Conservation (phyloP, 345 rosid species). For the Populus euphratica region DNA sequence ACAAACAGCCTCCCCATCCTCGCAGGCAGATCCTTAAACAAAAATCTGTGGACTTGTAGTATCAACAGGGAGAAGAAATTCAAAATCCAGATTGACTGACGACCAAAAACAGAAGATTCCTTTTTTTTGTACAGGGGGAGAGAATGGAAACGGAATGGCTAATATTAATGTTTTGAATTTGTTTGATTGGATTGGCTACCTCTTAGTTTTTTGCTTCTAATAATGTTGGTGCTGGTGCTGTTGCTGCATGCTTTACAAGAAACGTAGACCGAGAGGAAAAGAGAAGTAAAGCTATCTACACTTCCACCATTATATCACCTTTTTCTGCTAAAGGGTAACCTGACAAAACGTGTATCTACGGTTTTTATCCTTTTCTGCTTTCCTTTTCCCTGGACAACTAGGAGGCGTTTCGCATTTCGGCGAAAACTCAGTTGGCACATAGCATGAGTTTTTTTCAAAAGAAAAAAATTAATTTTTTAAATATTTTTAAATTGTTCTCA, state of each 20-base stretch:
- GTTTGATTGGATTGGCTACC: background rate
- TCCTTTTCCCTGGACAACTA: too few relatives aligned
- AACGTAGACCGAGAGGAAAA: slow-evolving; percentile 14
- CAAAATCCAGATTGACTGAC: background rate
- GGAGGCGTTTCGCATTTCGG: too few relatives aligned
- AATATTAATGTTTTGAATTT: background rate
- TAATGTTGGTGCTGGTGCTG: background rate
- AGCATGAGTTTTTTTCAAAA: too few relatives aligned
- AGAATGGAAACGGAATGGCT: background rate
- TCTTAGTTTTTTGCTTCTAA: background rate
- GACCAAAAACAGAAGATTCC: background rate
- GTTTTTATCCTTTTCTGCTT: background rate
- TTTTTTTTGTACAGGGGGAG: background rate
- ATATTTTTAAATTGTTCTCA: too few relatives aligned
- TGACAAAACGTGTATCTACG: slow-evolving; percentile 31
- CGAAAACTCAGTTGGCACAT: too few relatives aligned
- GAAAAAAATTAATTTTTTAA: too few relatives aligned
- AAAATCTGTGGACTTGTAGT: background rate
- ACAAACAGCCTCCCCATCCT: slow-evolving; percentile 89
- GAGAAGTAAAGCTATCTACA: slow-evolving; percentile 3
- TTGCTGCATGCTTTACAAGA: slow-evolving; percentile 12
- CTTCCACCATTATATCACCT: slow-evolving; percentile 11
- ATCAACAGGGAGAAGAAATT: background rate
- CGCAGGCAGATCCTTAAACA: slow-evolving; percentile 6
- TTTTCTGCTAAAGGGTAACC: slow-evolving; percentile 14